phyloP scores from a whole-genome alignment of 179 eudicot genomes.

The Corrigiola litoralis region DNA sequence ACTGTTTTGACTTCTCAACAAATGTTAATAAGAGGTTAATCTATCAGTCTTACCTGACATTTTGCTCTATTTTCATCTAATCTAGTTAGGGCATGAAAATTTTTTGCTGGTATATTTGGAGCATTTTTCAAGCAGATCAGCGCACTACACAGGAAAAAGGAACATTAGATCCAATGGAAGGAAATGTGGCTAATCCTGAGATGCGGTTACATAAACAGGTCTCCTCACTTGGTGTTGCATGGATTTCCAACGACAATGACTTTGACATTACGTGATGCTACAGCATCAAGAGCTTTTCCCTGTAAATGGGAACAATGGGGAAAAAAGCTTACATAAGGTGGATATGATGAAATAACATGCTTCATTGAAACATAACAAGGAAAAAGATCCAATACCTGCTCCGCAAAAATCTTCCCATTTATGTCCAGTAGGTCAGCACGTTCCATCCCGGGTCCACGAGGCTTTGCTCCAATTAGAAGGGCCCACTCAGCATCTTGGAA shows the following conservation, averaged over 20 bases:
- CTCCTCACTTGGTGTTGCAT: slow-evolving; percentile 88
- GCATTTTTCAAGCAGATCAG: slow-evolving; percentile 97
- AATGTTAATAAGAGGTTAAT: neutral
- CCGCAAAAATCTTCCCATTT: slow-evolving; percentile 85
- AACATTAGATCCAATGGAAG: neutral
- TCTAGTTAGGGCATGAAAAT: slow-evolving; percentile 93
- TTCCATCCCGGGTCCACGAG: slow-evolving; percentile 99
- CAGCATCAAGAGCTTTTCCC: slow-evolving; percentile 97
- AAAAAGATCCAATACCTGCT: slow-evolving; percentile 42
- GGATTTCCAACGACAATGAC: slow-evolving; percentile 98
- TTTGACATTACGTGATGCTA: slow-evolving; percentile 83
- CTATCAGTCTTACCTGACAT: slow-evolving; percentile 60
- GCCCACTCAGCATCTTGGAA: slow-evolving; percentile 98
- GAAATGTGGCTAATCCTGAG: neutral
- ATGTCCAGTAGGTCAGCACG: slow-evolving; percentile 82
- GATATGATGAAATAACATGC: neutral
- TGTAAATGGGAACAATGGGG: slow-evolving; percentile 16
- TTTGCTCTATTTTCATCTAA: slow-evolving; percentile 97
- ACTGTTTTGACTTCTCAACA: neutral
- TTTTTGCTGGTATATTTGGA: slow-evolving; percentile 91
- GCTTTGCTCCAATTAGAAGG: slow-evolving; percentile 95
- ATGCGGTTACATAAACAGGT: neutral
- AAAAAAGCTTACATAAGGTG: neutral
- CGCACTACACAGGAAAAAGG: slow-evolving; percentile 52
- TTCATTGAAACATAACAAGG: neutral